These are phyloP conservation scores for Aspergillus pseudoglaucus DNA, from an alignment of 2,329 filamentous ascomycete species.

Conservation along the genomic window DNA sequence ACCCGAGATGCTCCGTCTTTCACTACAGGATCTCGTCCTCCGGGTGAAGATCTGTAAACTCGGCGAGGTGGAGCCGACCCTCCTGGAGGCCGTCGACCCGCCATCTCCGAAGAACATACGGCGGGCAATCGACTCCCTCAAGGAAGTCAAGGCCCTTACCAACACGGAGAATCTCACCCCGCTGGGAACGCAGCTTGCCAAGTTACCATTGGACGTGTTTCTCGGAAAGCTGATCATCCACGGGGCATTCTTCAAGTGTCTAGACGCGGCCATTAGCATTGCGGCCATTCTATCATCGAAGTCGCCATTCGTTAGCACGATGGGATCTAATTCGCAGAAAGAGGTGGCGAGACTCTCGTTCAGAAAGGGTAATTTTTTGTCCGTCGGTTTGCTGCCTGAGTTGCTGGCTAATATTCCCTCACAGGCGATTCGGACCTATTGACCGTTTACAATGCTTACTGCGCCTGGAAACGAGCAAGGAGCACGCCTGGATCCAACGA, in stretches of 20 bases:
- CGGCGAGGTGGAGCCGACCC: constrained; percentile 83
- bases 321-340: constrained; percentile 75
- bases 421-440: constrained; percentile 80
- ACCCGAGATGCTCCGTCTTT: constrained; percentile 90
- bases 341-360: constrained; percentile 73
- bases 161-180: constrained; percentile 74
- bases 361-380: constrained; percentile 50
- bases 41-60: constrained; percentile 97
- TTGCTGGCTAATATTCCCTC: constrained; percentile 4
- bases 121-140: constrained; percentile 81
- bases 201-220: constrained; percentile 86
- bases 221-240: constrained; percentile 88
- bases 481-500: constrained; percentile 65
- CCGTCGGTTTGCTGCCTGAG: not conserved
- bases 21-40: constrained; percentile 89
- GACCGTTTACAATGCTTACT: constrained; percentile 90
- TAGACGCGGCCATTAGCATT: constrained; percentile 86
- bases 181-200: constrained; percentile 77
- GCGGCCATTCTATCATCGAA: constrained; percentile 93
- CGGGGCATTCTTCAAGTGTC: constrained; percentile 78
- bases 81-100: constrained; percentile 81
- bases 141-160: constrained; percentile 88
- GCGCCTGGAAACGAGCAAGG: constrained; percentile 79
- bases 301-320: constrained; percentile 82
- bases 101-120: constrained; percentile 89